Percentiles rank a stretch among this genome's conserved stretches.
Conservation (phyloP, 1,139 yeast genomes). For the Nakaseomyces kungkrabaensis region DNA sequence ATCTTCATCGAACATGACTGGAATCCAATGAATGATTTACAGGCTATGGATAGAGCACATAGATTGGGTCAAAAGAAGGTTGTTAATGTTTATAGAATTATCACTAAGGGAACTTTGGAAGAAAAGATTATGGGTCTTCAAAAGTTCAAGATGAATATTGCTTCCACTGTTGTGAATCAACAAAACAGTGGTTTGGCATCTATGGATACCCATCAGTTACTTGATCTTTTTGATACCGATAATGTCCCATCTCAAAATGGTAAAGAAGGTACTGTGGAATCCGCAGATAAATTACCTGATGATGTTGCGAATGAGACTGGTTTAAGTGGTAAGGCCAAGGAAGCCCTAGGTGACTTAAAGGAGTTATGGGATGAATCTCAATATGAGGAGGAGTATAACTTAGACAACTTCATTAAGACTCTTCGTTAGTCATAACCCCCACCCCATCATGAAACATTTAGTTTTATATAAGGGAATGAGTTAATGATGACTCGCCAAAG, state of each 20-base stretch:
- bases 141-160: conserved; percentile 93
- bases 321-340: conserved; percentile 34
- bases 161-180: conserved; percentile 91
- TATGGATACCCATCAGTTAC: conserved; percentile 91
- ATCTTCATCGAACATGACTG: conserved; percentile 98
- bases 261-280: conserved; percentile 17
- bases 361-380: conserved; percentile 95
- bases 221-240: conserved; percentile 68
- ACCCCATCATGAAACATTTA: too few relatives aligned
- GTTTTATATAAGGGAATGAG: too few relatives aligned
- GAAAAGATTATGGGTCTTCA: conserved; percentile 98
- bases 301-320: conserved; percentile 35
- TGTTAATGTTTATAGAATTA: conserved; percentile 86
- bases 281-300: conserved; percentile 26
- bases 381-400: conserved; percentile 91
- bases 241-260: conserved; percentile 36
- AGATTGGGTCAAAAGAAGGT: conserved; percentile 96
- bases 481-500: too few relatives aligned
- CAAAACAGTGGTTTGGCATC: conserved; percentile 91
- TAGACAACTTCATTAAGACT: conserved; percentile 84
- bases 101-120: conserved; percentile 87
- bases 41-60: conserved; percentile 99
- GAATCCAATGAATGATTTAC: conserved; percentile 99
- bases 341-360: conserved; percentile 66
- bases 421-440: conserved; percentile 31